phyloP scores from a whole-genome alignment of 768 basidiomycete genomes.

The Serendipita sp. region DNA sequence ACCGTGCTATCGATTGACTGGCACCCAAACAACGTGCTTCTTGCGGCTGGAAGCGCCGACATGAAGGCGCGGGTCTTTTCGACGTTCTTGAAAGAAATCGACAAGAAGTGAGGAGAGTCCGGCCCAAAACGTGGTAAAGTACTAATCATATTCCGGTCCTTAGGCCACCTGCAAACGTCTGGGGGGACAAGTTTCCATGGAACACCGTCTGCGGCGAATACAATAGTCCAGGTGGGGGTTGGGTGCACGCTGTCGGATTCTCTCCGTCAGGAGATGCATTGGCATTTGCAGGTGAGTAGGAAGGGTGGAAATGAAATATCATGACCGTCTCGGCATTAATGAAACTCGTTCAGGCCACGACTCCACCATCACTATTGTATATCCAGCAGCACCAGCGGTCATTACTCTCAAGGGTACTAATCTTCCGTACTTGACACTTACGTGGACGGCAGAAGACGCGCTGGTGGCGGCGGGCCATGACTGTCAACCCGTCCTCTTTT shows the following conservation, averaged over 20 bases:
- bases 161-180: constrained; percentile 76
- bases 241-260: constrained; percentile 93
- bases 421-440: constrained; percentile 69
- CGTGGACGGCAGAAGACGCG: constrained; percentile 69
- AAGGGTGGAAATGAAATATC: neutral
- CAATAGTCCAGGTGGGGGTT: constrained; percentile 74
- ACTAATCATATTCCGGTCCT: neutral
- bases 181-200: constrained; percentile 98
- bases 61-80: constrained; percentile 97
- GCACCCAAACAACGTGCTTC: constrained; percentile 97
- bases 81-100: constrained; percentile 96
- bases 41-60: constrained; percentile 94
- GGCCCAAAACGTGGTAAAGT: neutral
- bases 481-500: constrained; percentile 84
- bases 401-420: constrained; percentile 61
- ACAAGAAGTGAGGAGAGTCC: constrained; percentile 50
- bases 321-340: neutral
- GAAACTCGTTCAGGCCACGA: constrained; percentile 56
- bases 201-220: constrained; percentile 96
- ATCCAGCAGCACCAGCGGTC: constrained; percentile 49
- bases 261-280: constrained; percentile 91
- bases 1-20: constrained; percentile 91
- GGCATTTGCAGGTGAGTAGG: constrained; percentile 73
- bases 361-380: constrained; percentile 83
- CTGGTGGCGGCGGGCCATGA: constrained; percentile 93